phyloP scores from a whole-genome alignment of 306 rosid species.

The Acmispon strigosus region DNA sequence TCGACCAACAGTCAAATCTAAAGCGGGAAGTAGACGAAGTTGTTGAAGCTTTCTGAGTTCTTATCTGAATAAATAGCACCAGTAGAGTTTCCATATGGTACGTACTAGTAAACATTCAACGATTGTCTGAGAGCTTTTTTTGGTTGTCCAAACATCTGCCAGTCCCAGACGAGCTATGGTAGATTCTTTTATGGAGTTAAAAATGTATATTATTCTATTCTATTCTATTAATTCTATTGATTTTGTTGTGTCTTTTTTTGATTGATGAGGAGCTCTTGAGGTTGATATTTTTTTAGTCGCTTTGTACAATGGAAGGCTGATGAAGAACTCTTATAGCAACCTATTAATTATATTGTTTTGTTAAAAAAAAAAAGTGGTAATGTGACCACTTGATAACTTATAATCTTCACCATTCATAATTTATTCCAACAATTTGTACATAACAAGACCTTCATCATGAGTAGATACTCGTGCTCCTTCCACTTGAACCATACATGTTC shows the following conservation, averaged over 20 bases:
- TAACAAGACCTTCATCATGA: too few species aligned
- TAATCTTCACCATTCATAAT: too few species aligned
- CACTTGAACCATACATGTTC: too few species aligned
- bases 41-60: slow-evolving; percentile 40
- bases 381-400: too few species aligned
- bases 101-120: background rate
- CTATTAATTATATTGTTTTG: background rate
- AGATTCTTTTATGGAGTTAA: slow-evolving; percentile 15
- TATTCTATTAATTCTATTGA: background rate
- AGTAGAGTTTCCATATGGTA: slow-evolving; percentile 5
- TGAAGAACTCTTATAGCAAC: background rate
- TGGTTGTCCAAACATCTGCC: background rate
- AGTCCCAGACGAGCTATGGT: background rate
- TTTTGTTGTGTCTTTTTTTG: background rate
- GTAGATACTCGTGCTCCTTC: too few species aligned
- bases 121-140: background rate
- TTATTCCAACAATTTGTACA: too few species aligned
- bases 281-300: slow-evolving; percentile 4
- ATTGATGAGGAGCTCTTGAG: background rate
- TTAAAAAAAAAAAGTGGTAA: too few species aligned
- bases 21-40: slow-evolving; percentile 46
- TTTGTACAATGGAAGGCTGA: slow-evolving; percentile 5
- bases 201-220: slow-evolving; percentile 11
- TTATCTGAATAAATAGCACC: background rate
- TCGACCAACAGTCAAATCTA: slow-evolving; percentile 55